A percentile compares a stretch with the other conserved stretches of the same genome.
Evolutionary conservation across 768 basidiomycete species (phyloP).

Genomic region (Mycena chlorophos): DNA sequence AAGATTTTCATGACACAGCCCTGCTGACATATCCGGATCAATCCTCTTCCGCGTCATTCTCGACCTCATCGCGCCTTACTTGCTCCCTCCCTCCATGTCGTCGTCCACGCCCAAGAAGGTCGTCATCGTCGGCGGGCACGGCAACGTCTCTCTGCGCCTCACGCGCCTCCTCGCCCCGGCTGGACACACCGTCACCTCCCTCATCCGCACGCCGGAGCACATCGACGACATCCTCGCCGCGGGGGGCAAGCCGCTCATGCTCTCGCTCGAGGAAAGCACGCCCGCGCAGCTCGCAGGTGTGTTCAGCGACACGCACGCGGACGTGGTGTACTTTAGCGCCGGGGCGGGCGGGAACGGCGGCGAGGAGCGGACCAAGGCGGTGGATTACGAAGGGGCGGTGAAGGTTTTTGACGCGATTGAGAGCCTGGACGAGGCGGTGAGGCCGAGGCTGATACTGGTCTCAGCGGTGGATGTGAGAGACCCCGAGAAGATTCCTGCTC

Average conservation of each 20-base stretch:
- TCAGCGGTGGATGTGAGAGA: conserved; percentile 60
- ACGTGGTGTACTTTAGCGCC: conserved; percentile 50
- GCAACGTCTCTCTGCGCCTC: conserved; percentile 46
- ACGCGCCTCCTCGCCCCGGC: conserved; percentile 46
- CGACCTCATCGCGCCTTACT: too few species aligned
- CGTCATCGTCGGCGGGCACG: conserved; percentile 2
- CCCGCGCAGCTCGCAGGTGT: conserved; percentile 44
- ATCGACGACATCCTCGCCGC: conserved; percentile 44
- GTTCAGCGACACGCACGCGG: conserved; percentile 38
- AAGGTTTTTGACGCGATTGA: conserved; percentile 74
- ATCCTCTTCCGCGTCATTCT: too few species aligned
- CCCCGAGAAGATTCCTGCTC: conserved; percentile 46
- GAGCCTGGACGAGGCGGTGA: conserved; percentile 37
- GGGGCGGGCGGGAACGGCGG: conserved; percentile 62
- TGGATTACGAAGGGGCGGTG: conserved; percentile 63
- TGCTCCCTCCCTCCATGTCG: too few species aligned
- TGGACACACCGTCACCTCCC: conserved; percentile 48
- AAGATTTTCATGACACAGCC: too few species aligned
- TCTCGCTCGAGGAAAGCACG: conserved; percentile 57
- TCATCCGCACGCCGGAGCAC: conserved; percentile 54
- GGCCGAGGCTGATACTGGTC: conserved; percentile 57
- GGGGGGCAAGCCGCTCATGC: conserved; percentile 47
- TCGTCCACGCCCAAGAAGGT: too few species aligned
- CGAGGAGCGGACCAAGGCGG: conserved; percentile 52
- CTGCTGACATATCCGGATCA: too few species aligned